These are phyloP conservation scores for Multifurca ochricompacta DNA, from an alignment of 768 basidiomycete species.

Conservation along the genomic window DNA sequence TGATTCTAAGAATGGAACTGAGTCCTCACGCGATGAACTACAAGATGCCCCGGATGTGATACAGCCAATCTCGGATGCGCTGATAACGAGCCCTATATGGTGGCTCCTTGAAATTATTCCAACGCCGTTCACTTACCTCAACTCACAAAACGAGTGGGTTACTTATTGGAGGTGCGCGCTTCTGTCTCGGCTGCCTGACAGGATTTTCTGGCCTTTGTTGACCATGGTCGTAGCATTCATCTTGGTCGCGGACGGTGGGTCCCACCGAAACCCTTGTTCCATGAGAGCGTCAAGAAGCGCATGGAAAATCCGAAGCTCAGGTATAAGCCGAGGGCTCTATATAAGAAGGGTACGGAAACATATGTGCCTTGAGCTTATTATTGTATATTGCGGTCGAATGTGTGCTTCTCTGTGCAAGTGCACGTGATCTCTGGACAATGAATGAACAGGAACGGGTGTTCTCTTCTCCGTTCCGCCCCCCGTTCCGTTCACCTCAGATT, in stretches of 20 bases:
- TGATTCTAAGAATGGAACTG: neutral
- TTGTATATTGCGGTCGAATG: too few species aligned
- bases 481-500: too few species aligned
- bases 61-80: constrained; percentile 44
- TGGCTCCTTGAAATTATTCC: constrained; percentile 68
- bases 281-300: constrained; percentile 53
- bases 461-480: too few species aligned
- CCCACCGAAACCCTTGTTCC: constrained; percentile 45
- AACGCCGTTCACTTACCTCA: constrained; percentile 45
- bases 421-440: too few species aligned
- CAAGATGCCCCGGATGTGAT: constrained; percentile 27
- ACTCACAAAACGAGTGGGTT: constrained; percentile 47
- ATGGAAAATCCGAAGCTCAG: constrained; percentile 39
- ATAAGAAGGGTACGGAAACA: constrained; percentile 37
- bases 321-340: constrained; percentile 55
- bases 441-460: too few species aligned
- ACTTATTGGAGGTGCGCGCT: constrained; percentile 46
- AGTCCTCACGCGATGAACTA: neutral
- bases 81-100: constrained; percentile 43
- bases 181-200: constrained; percentile 4
- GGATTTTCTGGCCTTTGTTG: neutral
- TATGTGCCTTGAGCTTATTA: constrained; percentile 41
- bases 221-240: constrained; percentile 34
- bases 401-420: too few species aligned
- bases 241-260: constrained; percentile 52